phyloP scores from a whole-genome alignment of 495 filamentous ascomycete genomes.

The Xylaria telfairii region DNA sequence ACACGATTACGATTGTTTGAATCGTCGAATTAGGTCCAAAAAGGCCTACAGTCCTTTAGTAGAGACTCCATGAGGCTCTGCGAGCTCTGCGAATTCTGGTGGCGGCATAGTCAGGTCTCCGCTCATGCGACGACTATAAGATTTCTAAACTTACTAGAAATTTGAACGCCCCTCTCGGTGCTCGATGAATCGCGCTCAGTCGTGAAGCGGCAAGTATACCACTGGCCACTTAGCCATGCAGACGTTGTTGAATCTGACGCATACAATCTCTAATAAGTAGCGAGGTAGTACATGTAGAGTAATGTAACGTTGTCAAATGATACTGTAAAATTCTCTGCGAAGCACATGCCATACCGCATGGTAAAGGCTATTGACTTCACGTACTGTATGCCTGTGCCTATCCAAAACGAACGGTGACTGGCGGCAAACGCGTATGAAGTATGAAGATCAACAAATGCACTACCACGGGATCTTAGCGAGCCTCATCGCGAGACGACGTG shows the following conservation, averaged over 20 bases:
- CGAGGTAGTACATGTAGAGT: slow-evolving; percentile 4
- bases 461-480: neutral
- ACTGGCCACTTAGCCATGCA: slow-evolving; percentile 14
- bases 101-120: neutral
- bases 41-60: neutral
- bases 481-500: slow-evolving; percentile 4
- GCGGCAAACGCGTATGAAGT: slow-evolving; percentile 7
- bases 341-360: slow-evolving; percentile 15
- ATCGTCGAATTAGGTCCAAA: slow-evolving; percentile 7
- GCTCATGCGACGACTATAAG: neutral
- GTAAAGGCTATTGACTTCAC: neutral
- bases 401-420: neutral
- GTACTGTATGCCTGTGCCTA: neutral
- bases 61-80: slow-evolving; percentile 10
- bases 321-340: slow-evolving; percentile 15
- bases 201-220: neutral
- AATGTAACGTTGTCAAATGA: slow-evolving; percentile 12
- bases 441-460: slow-evolving; percentile 8
- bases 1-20: neutral
- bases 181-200: neutral
- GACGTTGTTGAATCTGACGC: slow-evolving; percentile 3
- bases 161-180: neutral
- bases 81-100: neutral
- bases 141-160: neutral
- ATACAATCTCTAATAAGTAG: neutral